Evolutionary conservation across 345 rosid species (phyloP).

Genomic region (Dipteronia dyeriana): DNA sequence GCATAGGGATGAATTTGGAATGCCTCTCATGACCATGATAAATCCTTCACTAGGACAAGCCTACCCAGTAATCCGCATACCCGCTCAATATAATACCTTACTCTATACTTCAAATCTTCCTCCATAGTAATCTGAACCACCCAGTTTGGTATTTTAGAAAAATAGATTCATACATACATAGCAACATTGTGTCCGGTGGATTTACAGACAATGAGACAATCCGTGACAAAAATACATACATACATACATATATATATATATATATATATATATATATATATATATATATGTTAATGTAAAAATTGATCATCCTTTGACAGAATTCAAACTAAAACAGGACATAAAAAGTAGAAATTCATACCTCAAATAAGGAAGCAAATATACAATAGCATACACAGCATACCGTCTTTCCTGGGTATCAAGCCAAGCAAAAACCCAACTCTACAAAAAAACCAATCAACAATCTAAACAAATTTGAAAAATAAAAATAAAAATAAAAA

Average conservation of each 20-base stretch:
- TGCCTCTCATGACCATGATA: neutral
- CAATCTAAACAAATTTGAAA: neutral
- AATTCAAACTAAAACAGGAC: neutral
- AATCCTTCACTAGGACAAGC: neutral
- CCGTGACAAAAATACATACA: no score
- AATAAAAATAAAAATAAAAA: neutral
- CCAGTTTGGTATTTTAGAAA: neutral
- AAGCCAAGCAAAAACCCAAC: constrained; percentile 99
- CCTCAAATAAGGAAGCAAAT: constrained; percentile 89
- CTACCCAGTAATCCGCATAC: neutral
- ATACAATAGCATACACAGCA: constrained; percentile 68
- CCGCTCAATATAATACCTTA: neutral
- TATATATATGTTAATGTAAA: no score
- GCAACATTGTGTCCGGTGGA: neutral
- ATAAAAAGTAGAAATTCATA: constrained; percentile 17
- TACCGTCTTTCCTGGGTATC: constrained; percentile 87
- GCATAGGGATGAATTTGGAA: neutral
- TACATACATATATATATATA: no score
- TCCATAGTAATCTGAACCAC: neutral
- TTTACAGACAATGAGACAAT: no score
- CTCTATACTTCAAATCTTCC: neutral
- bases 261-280: no score
- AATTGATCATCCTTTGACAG: neutral
- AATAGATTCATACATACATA: neutral
- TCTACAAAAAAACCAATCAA: constrained; percentile 35